Evolutionary conservation across 1,284 basidiomycete species (phyloP), one percentile per base, ranked within the genome.

Genomic region (Cutaneotrichosporon cyanovorans): DNA sequence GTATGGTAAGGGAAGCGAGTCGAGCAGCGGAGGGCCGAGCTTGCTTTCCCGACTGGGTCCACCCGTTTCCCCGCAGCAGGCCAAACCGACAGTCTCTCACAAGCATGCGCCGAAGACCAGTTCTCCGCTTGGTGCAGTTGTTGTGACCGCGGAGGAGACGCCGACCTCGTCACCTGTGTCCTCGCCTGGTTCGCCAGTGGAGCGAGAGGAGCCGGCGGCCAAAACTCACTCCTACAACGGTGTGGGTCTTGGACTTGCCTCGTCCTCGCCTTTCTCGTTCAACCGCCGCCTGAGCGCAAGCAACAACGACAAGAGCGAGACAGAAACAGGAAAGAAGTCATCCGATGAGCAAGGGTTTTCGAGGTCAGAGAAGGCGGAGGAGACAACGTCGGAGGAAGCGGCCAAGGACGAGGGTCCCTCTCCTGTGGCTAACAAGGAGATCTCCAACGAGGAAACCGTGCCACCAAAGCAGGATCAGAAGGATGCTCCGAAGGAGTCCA

Each of bases 101-200:
- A 63, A 63, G 42, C 65, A 68, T 42, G 63, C 63, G n/a, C 62
- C 65, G 5, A 59, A 59, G 37, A 65, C 64, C 2, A 60, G 57
- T 38, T 68, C 66, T 2, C 68, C 68, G 2, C 57, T 71, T 3
- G 47, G 33, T 1, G 42, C 42, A 3, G 28, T 33, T 2, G 31
- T 48, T 6, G 15, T 22, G 32, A 38, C 47, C 20, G 42, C 31
- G 20, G 47, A 48, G 15, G 32, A 34, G 32, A 6, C 11, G n/a
- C 32, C 32, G 11, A 8, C 37, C 22, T 10, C 36, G 22, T 21
- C 36, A 18, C 18, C 36, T 15, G 16, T 8, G 11, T 5, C 36
- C 18, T 37, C 36, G 16, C 36, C 19, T 5, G 9, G n/a, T 2
- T 8, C 33, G 18, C 6, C 33, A 5, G 5, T 28, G 12, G 25